These are phyloP conservation scores for Hondaea fermentalgiana DNA, from an alignment of 108 stramenopile species.

Conservation along the genomic window DNA sequence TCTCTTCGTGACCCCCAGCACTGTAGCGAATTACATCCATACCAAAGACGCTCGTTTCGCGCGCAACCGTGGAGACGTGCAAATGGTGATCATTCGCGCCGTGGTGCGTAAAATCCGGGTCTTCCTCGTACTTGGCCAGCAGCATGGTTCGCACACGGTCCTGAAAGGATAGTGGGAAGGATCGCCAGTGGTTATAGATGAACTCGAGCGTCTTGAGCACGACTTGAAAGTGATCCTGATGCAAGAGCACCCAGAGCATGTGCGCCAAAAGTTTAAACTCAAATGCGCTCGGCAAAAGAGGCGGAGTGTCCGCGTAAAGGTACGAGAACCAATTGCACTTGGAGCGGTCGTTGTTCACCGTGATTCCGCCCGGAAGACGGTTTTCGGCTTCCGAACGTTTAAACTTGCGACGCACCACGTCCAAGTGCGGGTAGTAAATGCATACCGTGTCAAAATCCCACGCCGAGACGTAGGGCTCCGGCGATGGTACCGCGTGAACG, in stretches of 20 bases:
- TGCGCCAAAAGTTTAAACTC: not conserved
- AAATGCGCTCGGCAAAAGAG: not conserved
- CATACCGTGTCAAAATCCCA: conserved; percentile 5
- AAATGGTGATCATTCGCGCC: not conserved
- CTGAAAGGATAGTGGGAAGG: not conserved
- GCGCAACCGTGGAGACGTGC: not conserved
- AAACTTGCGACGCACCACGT: conserved; percentile 9
- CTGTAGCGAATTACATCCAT: not conserved
- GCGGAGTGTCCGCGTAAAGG: not conserved
- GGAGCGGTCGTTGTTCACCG: not conserved
- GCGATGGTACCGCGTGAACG: not conserved
- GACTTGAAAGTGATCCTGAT: not conserved
- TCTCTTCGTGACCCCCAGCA: not conserved
- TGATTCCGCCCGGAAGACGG: not conserved
- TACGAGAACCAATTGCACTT: conserved; percentile 17
- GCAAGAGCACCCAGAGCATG: conserved; percentile 19
- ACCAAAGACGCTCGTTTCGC: not conserved
- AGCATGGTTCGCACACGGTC: not conserved
- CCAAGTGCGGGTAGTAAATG: conserved; percentile 4
- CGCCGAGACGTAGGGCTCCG: not conserved
- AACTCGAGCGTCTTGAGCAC: not conserved
- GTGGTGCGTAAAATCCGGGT: not conserved
- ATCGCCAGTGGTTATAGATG: not conserved
- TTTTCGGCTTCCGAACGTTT: not conserved
- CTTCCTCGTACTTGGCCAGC: not conserved